Percentiles rank a stretch among this genome's conserved stretches.
Evolutionary conservation across 345 rosid genomes (phyloP).

Genomic region (Euphorbia tirucalli): DNA sequence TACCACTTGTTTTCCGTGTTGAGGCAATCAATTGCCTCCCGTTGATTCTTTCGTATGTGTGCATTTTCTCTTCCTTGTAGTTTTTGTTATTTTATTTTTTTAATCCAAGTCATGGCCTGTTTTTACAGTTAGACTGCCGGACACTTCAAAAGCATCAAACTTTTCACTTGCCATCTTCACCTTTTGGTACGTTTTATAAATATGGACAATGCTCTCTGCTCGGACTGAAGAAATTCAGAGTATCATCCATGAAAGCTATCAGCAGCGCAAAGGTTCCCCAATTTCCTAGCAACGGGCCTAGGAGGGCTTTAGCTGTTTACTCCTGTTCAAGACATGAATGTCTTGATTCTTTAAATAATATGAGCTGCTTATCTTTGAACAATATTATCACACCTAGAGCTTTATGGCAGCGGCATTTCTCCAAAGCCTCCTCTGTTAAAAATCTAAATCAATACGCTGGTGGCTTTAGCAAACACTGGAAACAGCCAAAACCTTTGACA

Average conservation of each 20-base stretch:
- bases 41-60: not conserved
- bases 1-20: no score
- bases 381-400: constrained; percentile 18
- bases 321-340: constrained; percentile 23
- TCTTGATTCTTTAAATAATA: constrained; percentile 25
- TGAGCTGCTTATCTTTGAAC: constrained; percentile 23
- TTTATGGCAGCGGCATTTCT: constrained; percentile 37
- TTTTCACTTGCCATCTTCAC: constrained; percentile 20
- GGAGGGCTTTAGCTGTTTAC: constrained; percentile 17
- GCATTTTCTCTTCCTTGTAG: not conserved
- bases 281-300: constrained; percentile 9
- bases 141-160: constrained; percentile 28
- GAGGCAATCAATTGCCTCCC: not conserved
- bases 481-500: constrained; percentile 37
- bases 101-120: not conserved
- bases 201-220: constrained; percentile 31
- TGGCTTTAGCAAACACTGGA: constrained; percentile 33
- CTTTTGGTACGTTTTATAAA: constrained; percentile 17
- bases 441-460: constrained; percentile 19
- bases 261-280: constrained; percentile 5
- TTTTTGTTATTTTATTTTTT: not conserved
- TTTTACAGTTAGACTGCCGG: constrained; percentile 43
- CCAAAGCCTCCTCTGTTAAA: constrained; percentile 29
- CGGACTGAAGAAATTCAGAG: constrained; percentile 25
- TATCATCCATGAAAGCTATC: constrained; percentile 17